Evolutionary conservation across 2,329 filamentous ascomycete genomes (phyloP).

Genomic region (Clarireedia homoeocarpa): DNA sequence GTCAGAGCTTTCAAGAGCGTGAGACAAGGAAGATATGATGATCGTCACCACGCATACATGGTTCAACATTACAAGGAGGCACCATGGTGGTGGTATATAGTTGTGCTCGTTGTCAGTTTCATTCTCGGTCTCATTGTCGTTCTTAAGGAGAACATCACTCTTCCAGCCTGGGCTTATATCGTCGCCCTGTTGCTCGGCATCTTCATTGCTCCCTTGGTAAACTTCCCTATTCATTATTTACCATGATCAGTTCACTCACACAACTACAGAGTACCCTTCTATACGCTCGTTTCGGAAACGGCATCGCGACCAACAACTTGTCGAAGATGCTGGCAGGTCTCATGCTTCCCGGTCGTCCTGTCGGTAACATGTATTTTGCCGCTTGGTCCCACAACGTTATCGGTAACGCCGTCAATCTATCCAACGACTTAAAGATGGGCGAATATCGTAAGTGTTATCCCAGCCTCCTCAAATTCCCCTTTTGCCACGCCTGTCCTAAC

Average conservation of each 20-base stretch:
- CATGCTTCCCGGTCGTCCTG: conserved; percentile 33
- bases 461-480: not conserved
- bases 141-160: conserved; percentile 31
- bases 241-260: conserved; percentile 11
- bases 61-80: conserved; percentile 36
- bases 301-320: conserved; percentile 50
- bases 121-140: conserved; percentile 37
- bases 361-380: conserved; percentile 42
- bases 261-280: conserved; percentile 39
- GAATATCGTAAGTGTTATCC: conserved; percentile 41
- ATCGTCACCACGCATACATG: conserved; percentile 44
- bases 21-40: conserved; percentile 33
- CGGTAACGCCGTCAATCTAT: conserved; percentile 40
- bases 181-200: conserved; percentile 31
- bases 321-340: conserved; percentile 45
- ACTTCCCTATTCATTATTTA: conserved; percentile 4
- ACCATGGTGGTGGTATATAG: conserved; percentile 48
- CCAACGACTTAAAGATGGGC: conserved; percentile 48
- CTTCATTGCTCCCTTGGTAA: conserved; percentile 42
- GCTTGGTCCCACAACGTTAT: conserved; percentile 53
- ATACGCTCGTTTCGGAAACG: conserved; percentile 46
- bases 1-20: conserved; percentile 39
- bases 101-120: conserved; percentile 38
- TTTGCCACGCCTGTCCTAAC: conserved; percentile 17
- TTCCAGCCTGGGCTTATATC: conserved; percentile 38